Percentiles rank a stretch among this genome's conserved stretches.
Evolutionary conservation across 306 rosid genomes (phyloP).

Genomic region (Vicia villosa): DNA sequence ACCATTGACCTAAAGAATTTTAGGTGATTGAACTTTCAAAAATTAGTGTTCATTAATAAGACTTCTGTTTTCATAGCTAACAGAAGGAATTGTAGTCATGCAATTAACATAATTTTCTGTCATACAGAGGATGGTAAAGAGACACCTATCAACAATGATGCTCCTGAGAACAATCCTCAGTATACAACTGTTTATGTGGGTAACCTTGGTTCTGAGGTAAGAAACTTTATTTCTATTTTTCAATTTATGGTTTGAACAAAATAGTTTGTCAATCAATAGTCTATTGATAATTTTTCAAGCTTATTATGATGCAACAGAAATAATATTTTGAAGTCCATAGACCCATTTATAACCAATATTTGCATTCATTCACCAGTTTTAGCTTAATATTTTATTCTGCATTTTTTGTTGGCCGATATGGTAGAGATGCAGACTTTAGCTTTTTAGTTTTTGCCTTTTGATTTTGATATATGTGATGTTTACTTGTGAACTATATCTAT

Average conservation of each 20-base stretch:
- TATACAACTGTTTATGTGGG: conserved; percentile 98
- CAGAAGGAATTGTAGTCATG: conserved; percentile 6
- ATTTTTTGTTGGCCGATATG: background rate
- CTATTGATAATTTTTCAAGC: conserved; percentile 8
- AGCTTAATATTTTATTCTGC: background rate
- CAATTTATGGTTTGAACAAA: background rate
- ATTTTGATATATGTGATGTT: background rate
- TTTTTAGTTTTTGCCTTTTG: background rate
- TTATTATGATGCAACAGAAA: conserved; percentile 5
- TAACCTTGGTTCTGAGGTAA: conserved; percentile 90
- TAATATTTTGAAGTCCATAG: conserved; percentile 7
- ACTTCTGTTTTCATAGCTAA: conserved; percentile 25
- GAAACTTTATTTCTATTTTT: conserved; percentile 20
- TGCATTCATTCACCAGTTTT: background rate
- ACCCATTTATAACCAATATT: background rate
- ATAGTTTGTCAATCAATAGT: background rate
- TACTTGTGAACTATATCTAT: conserved; percentile 8
- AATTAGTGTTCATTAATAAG: background rate
- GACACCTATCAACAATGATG: conserved; percentile 61
- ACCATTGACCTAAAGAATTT: conserved; percentile 3
- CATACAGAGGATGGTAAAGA: conserved; percentile 95
- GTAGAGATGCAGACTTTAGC: background rate
- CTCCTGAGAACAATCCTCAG: conserved; percentile 94
- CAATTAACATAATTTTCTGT: conserved; percentile 25
- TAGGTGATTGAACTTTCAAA: conserved; percentile 21